phyloP scores from a whole-genome alignment of 352 stramenopile species.

The Globisporangium iwayamae region DNA sequence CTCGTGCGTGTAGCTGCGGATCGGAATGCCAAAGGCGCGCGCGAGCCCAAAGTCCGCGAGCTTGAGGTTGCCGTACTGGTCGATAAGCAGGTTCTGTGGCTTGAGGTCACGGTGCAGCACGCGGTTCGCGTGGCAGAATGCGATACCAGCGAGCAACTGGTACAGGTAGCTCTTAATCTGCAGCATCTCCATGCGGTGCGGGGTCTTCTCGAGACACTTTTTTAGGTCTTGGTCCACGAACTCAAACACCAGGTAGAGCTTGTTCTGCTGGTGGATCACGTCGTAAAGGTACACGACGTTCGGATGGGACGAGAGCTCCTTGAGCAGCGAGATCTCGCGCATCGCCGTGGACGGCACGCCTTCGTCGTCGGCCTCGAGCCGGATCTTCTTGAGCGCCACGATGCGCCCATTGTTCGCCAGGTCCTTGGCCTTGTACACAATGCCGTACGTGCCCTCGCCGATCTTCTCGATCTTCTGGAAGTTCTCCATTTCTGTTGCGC shows the following conservation, averaged over 20 bases:
- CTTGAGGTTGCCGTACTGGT: slow-evolving; percentile 87
- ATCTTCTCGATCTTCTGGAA: slow-evolving; percentile 87
- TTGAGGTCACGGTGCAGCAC: slow-evolving; percentile 98
- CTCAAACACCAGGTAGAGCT: slow-evolving; percentile 87
- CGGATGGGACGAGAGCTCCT: slow-evolving; percentile 92
- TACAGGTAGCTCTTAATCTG: slow-evolving; percentile 87
- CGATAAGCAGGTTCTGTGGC: slow-evolving; percentile 94
- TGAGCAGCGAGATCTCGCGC: slow-evolving; percentile 95
- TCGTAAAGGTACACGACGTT: slow-evolving; percentile 91
- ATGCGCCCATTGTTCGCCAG: slow-evolving; percentile 78
- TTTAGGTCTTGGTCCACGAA: slow-evolving; percentile 88
- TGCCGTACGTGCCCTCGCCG: slow-evolving; percentile 94
- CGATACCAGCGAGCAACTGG: slow-evolving; percentile 79
- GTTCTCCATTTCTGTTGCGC: slow-evolving; percentile 57
- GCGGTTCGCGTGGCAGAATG: slow-evolving; percentile 94
- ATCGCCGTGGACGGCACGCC: slow-evolving; percentile 98
- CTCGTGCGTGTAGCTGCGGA: slow-evolving; percentile 91
- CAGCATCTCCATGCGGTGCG: slow-evolving; percentile 81
- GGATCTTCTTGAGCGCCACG: slow-evolving; percentile 94
- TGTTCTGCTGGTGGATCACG: slow-evolving; percentile 83
- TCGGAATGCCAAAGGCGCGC: slow-evolving; percentile 81
- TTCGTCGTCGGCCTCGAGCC: slow-evolving; percentile 91
- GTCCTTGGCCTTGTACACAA: slow-evolving; percentile 97
- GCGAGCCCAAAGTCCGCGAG: slow-evolving; percentile 92
- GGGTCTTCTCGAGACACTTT: slow-evolving; percentile 89